Conservation (phyloP, 257 asterid genomes). For the Solanum tarijense region DNA sequence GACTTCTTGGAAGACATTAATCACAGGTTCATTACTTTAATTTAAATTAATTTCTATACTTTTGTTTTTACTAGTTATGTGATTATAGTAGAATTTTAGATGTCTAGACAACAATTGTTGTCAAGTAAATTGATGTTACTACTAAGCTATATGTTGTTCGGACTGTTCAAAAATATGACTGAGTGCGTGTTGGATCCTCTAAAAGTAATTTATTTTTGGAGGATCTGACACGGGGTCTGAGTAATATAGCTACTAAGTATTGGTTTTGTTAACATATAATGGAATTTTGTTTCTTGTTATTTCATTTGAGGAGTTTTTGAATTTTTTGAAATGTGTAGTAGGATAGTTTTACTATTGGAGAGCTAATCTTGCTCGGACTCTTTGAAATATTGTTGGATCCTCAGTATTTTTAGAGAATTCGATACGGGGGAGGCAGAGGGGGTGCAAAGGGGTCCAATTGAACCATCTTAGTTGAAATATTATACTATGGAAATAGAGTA, state of each 20-base stretch:
- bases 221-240: neutral
- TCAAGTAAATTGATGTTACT: neutral
- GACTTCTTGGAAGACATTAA: neutral
- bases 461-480: too few species aligned
- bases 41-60: neutral
- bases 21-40: conserved; percentile 27
- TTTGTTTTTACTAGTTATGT: neutral
- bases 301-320: neutral
- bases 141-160: neutral
- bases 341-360: neutral
- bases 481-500: too few species aligned
- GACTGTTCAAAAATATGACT: neutral
- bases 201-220: neutral
- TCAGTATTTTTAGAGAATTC: neutral
- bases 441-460: neutral
- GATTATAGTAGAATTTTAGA: neutral
- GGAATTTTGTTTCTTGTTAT: neutral
- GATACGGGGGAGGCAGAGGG: neutral
- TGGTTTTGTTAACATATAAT: neutral
- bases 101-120: neutral
- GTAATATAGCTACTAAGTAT: neutral
- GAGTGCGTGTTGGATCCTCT: neutral
- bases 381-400: neutral
- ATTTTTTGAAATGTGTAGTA: neutral
- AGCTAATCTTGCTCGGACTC: neutral